Percentiles rank a stretch among this genome's conserved stretches.
Evolutionary conservation across 345 rosid species (phyloP).

Genomic region (Punica granatum): DNA sequence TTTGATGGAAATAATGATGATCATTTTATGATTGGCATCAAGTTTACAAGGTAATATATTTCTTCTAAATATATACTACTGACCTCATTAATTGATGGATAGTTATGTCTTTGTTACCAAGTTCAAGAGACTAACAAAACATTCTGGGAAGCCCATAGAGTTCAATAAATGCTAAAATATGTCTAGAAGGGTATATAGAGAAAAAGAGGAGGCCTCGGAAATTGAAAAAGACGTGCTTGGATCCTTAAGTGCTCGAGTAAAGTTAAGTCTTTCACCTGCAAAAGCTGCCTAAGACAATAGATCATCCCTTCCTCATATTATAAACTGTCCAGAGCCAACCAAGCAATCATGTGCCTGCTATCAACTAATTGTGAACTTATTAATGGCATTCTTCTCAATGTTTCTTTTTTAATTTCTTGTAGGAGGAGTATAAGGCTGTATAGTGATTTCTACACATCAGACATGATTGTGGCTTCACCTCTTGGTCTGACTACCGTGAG

Average conservation of each 20-base stretch:
- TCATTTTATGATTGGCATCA: slow-evolving; percentile 79
- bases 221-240: neutral
- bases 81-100: neutral
- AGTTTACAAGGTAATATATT: slow-evolving; percentile 70
- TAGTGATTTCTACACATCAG: slow-evolving; percentile 83
- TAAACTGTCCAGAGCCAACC: neutral
- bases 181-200: neutral
- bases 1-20: slow-evolving; percentile 71
- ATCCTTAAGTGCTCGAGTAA: neutral
- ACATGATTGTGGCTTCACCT: slow-evolving; percentile 89
- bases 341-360: neutral
- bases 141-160: neutral
- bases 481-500: slow-evolving; percentile 55
- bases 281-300: too few species aligned
- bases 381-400: neutral
- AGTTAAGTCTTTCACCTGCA: too few species aligned
- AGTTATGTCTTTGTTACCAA: neutral
- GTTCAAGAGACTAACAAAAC: neutral
- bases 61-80: neutral
- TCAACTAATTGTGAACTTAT: neutral
- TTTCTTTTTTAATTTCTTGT: neutral
- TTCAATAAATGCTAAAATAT: neutral
- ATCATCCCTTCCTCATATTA: too few species aligned
- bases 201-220: neutral
- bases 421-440: slow-evolving; percentile 46